Evolutionary conservation across 345 rosid genomes (phyloP).

Genomic region (Citrus sp.): DNA sequence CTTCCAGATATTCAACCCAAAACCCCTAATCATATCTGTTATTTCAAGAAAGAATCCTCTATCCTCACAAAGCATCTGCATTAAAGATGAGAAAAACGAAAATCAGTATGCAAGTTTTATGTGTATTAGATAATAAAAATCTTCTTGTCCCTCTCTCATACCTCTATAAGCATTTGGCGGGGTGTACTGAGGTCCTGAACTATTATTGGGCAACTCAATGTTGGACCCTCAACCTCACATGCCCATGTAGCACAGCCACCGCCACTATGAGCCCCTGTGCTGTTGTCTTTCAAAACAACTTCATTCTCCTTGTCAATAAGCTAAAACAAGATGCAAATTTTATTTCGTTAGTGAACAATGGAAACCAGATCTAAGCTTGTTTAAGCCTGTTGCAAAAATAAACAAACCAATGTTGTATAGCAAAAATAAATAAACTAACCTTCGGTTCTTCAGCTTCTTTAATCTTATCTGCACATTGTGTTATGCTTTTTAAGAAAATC

Average conservation of each 20-base stretch:
- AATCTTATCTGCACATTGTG: slow-evolving; percentile 78
- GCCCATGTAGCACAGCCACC: slow-evolving; percentile 82
- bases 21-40: slow-evolving; percentile 60
- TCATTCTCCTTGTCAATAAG: slow-evolving; percentile 35
- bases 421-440: slow-evolving; percentile 29
- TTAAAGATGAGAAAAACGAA: neutral
- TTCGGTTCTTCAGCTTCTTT: slow-evolving; percentile 58
- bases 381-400: slow-evolving; percentile 1
- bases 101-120: neutral
- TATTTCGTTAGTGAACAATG: slow-evolving; percentile 11
- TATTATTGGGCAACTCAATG: slow-evolving; percentile 68
- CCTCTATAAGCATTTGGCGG: slow-evolving; percentile 91
- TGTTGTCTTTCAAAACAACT: slow-evolving; percentile 29
- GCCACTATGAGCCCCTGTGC: neutral
- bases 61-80: slow-evolving; percentile 84
- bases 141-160: slow-evolving; percentile 12
- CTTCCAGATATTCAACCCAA: slow-evolving; percentile 74
- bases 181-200: slow-evolving; percentile 72
- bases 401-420: slow-evolving; percentile 3
- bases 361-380: slow-evolving; percentile 6
- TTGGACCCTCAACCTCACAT: slow-evolving; percentile 64
- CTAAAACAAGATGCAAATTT: slow-evolving; percentile 25
- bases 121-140: neutral
- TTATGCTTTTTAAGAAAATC: slow-evolving; percentile 85
- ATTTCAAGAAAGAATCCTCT: slow-evolving; percentile 78